Evolutionary conservation across 83 land plant genomes (phyloP).

Genomic region (Thuja plicata): DNA sequence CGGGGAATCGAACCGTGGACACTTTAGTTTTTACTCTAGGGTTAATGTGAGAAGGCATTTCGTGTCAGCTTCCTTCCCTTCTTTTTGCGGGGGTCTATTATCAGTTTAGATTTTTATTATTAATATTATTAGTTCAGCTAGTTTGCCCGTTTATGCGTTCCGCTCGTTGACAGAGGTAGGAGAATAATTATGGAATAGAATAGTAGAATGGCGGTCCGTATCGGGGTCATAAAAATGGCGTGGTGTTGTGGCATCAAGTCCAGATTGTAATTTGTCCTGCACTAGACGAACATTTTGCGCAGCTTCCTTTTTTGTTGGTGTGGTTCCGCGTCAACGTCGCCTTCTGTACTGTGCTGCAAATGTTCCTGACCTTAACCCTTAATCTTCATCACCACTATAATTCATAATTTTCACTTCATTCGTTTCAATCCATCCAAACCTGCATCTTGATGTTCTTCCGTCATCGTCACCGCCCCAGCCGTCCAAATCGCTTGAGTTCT

Average conservation of each 20-base stretch:
- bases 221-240: not conserved
- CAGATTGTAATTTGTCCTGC: not conserved
- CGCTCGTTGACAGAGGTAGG: not conserved
- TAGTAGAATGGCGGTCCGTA: not conserved
- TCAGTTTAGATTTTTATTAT: not conserved
- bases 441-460: not conserved
- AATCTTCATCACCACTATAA: not conserved
- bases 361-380: not conserved
- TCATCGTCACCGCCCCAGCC: not conserved
- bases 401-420: not conserved
- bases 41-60: not conserved
- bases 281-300: not conserved
- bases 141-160: not conserved
- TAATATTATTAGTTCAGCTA: not conserved
- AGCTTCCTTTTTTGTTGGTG: not conserved
- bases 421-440: not conserved
- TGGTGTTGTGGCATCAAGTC: not conserved
- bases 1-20: not conserved
- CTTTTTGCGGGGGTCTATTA: not conserved
- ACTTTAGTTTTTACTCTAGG: slow-evolving; percentile 11
- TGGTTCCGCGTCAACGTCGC: slow-evolving; percentile 9
- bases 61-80: not conserved
- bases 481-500: not conserved
- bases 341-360: not conserved
- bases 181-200: not conserved